Conservation (phyloP, 768 basidiomycete species). For the Suillus discolor region DNA sequence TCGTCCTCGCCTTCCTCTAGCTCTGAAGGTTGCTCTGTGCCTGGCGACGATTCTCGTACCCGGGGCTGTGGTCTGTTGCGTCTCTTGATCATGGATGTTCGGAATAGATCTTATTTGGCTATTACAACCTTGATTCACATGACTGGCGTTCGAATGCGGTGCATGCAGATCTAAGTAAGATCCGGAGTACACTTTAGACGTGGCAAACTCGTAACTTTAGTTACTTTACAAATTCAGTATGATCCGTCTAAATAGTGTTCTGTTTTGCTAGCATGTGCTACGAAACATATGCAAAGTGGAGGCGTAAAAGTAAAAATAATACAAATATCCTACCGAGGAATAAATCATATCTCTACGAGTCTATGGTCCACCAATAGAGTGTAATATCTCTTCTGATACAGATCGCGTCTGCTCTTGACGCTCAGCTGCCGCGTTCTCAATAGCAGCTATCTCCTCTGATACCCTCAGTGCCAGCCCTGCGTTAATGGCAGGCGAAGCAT, state of each 20-base stretch:
- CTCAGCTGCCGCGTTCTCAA: slow-evolving; percentile 12
- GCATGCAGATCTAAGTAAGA: slow-evolving; percentile 2
- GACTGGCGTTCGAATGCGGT: neutral
- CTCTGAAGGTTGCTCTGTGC: slow-evolving; percentile 8
- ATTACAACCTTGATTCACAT: neutral
- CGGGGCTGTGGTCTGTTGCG: slow-evolving; percentile 67
- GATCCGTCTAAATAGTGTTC: neutral
- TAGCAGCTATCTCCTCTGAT: slow-evolving; percentile 10
- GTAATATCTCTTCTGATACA: slow-evolving; percentile 19
- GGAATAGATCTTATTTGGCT: slow-evolving; percentile 3
- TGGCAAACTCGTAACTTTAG: neutral
- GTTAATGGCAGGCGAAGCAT: slow-evolving; percentile 38
- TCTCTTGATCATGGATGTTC: slow-evolving; percentile 65
- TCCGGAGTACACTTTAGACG: neutral
- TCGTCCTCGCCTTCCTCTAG: slow-evolving; percentile 39
- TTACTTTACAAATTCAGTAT: slow-evolving; percentile 13
- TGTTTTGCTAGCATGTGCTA: slow-evolving; percentile 6
- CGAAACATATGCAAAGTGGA: slow-evolving; percentile 3
- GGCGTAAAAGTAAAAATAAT: slow-evolving; percentile 6
- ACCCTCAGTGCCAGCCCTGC: slow-evolving; percentile 10
- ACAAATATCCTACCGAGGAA: slow-evolving; percentile 12
- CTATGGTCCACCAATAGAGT: slow-evolving; percentile 18
- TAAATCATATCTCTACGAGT: slow-evolving; percentile 11
- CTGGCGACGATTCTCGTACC: slow-evolving; percentile 50
- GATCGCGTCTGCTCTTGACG: slow-evolving; percentile 12